Evolutionary conservation across 805 yeast genomes (phyloP), one percentile per base, ranked within the genome.

Genomic region (Barnettozyma siamensis): DNA sequence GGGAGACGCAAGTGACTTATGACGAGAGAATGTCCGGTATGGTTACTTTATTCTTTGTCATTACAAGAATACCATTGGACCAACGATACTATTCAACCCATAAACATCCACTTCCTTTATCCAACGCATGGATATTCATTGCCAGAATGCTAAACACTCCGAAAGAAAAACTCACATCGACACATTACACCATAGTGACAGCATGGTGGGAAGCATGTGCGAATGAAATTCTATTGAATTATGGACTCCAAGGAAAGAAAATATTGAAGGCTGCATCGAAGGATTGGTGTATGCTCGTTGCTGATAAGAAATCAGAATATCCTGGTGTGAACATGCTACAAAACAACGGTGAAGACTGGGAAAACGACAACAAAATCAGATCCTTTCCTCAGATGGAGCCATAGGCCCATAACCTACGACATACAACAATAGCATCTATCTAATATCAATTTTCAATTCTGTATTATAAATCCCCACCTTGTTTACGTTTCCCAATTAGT

Each of bases 121-220:
- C 67, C 9, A 63, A 72, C 44, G 66, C 73, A 19, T 91, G 98
- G 98, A 64, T 53, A 26, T 72, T 87, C 58, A 49, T 83, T n/a
- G 81, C 96, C 0, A 66, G 97, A 33, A 59, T 77, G 38, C 66
- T 84, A 33, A 88, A 93, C 61, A 64, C 72, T 0, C 73, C 78
- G 1, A 27, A 55, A 3, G 64, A 65, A 0, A 58, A 73, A 12
- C 55, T 88, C 11, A 66, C 77, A 0, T 82, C 86, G 48, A 73
- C 83, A 1, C 95, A 89, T 58, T 89, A 71, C 55, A 69, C 78
- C 0, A 75, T 83, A 2, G 71, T 80, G 4, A 81, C 87, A 2
- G 76, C 83, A 27, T 89, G 97, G 97, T 88, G 97, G 95, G 98
- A 93, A 49, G 78, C 88, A 5, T 70, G 83, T 37, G 89, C 85